Evolutionary conservation across 1,284 basidiomycete species (phyloP), one percentile per base, ranked within the genome.

Genomic region (Bondarzewia mesenterica): DNA sequence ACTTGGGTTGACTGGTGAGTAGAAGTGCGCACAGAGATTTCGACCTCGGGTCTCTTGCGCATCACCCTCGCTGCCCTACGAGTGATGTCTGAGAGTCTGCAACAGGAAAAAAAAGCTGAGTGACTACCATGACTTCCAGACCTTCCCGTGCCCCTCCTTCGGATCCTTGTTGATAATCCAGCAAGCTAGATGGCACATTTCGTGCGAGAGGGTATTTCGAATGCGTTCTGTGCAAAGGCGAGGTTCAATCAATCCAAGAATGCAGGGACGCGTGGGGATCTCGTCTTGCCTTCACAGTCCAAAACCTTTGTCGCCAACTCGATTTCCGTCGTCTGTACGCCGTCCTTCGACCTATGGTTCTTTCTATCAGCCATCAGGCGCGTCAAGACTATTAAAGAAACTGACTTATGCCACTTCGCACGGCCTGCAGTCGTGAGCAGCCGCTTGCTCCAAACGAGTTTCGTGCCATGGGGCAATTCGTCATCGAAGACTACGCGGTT

Each of bases 141-240:
- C 63, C 14, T 63, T 68, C 12, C 87, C 88, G 55, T 91, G 88
- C 14, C 73, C 73, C 60, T 85, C 85, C 45, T 78, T 77, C 3
- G 80, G 73, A 21, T 79, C 72, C 8, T 73, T 65, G 58, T 85
- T 75, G 46, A 92, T 83, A 26, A 85, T 68, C 89, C 90, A 93
- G 49, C 78, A 81, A 5, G 89, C 89, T 23, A 93, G 66, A 63
- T 92, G 90, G 54, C 89, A 93, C 82, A 93, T 88, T 63, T 93
- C 90, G 57, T 93, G 89, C 23, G 85, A 78, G 2, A 93, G 66
- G 0, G 90, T 93, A 59, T 87, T 80, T 18, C 80, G 70, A 36
- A 93, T 81, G 21, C 87, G 78, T 48, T 85, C 85, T 89, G 49
- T n/a, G 10, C 44, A 36, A 12, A 37, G 37, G 10, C 25, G 40